Evolutionary conservation across 169 alveolate genomes (phyloP), one percentile per base, ranked within the genome.

Genomic region (Eimeria zaria): DNA sequence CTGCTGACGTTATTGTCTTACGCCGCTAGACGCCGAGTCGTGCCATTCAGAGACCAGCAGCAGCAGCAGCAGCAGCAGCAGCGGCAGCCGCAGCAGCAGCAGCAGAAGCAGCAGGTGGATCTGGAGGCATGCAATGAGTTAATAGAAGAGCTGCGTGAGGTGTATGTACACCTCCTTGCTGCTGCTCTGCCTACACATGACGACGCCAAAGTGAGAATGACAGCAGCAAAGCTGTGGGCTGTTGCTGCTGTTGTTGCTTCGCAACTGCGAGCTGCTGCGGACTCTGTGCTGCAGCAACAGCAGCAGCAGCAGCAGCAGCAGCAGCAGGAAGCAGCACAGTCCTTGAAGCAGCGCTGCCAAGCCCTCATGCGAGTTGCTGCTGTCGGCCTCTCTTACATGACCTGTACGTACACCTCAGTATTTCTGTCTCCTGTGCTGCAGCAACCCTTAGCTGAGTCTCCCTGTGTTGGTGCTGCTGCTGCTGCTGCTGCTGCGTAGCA

Each of bases 161-260:
- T 84, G 74, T 84, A 84, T 39, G 91, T 84, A 53, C 91, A 84
- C 91, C 91, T 84, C 41, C 53, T 84, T 16, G 91, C 91, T 36
- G 39, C 91, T 5, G 91, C 91, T 18, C 78, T 84, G 39, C 78
- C 39, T 48, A 58, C 91, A 20, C 91, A 84, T 36, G 27, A 44
- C 6, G 91, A 84, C 78, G 22, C 91, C 2, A 18, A 24, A 20
- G 33, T 39, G 14, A 55, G 91, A 18, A 5, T 84, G 6, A 78
- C 91, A 33, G 91, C 91, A 27, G 46, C 91, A 33, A 39, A 78
- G 6, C 60, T 84, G 53, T 84, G 91, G 91, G 33, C 60, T 30
- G 74, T 20, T 55, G 91, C 78, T 55, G 91, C 91, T 84, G 91
- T 78, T 39, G 78, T 84, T 58, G 91, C 91, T 27, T n/a, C 80